phyloP scores from a whole-genome alignment of 768 basidiomycete genomes.

The Tulasnella sp. region DNA sequence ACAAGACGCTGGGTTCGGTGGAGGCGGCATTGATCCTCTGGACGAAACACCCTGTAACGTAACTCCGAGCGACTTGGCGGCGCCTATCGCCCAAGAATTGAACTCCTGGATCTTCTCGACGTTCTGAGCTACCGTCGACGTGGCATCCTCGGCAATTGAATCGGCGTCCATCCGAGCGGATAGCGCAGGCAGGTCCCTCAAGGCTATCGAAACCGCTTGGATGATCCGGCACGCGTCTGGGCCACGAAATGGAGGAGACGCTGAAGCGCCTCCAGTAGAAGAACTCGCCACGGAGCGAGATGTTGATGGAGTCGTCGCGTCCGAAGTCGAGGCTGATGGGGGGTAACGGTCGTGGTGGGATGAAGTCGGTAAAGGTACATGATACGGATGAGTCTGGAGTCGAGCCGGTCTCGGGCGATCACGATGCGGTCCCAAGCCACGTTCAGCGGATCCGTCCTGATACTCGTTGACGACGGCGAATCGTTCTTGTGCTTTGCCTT shows the following conservation, averaged over 20 bases:
- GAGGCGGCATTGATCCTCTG: neutral
- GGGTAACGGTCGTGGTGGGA: neutral
- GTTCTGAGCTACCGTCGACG: neutral
- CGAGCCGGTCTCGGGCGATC: neutral
- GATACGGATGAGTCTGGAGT: neutral
- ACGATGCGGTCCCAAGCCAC: neutral
- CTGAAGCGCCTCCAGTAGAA: neutral
- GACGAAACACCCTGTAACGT: neutral
- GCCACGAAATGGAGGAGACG: neutral
- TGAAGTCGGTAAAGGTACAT: neutral
- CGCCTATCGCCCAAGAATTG: neutral
- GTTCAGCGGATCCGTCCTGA: neutral
- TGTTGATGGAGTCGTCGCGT: neutral
- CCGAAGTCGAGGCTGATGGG: neutral
- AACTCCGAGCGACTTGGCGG: neutral
- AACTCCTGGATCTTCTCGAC: neutral
- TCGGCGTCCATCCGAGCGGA: neutral
- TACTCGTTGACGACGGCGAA: neutral
- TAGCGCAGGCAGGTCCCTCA: neutral
- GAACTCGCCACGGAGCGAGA: neutral
- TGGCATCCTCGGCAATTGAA: neutral
- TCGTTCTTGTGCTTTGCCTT: neutral
- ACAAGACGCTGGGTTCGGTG: neutral
- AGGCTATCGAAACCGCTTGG: neutral
- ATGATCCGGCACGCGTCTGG: neutral